Evolutionary conservation across 2,329 filamentous ascomycete species (phyloP).

Genomic region (Penicillium thymicola): DNA sequence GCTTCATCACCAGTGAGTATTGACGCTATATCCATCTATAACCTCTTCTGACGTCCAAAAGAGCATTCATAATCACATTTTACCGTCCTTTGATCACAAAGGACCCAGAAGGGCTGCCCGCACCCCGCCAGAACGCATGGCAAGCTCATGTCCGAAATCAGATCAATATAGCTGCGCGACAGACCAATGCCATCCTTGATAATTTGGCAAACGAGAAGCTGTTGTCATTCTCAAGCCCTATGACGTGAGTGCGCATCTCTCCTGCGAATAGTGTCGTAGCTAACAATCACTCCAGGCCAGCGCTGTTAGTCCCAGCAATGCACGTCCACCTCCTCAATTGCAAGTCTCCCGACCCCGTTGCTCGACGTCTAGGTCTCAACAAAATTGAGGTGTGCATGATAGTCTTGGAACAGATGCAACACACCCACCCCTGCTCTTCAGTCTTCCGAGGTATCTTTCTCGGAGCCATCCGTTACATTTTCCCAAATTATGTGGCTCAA

Average conservation of each 20-base stretch:
- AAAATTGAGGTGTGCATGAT: conserved; percentile 34
- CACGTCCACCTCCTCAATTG: conserved; percentile 21
- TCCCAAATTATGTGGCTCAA: conserved; percentile 14
- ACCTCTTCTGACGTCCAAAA: too few relatives aligned
- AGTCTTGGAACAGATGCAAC: conserved; percentile 31
- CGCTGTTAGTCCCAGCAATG: conserved; percentile 33
- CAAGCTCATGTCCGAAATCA: background rate
- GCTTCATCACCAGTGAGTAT: too few relatives aligned
- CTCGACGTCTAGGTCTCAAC: conserved; percentile 26
- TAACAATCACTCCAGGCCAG: conserved; percentile 15
- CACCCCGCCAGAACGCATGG: too few relatives aligned
- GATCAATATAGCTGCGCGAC: conserved; percentile 21
- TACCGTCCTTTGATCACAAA: too few relatives aligned
- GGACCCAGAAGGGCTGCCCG: too few relatives aligned
- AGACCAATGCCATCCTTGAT: conserved; percentile 29
- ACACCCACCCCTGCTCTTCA: conserved; percentile 29
- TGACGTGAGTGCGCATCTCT: conserved; percentile 22
- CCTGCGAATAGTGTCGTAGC: background rate
- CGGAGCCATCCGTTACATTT: conserved; percentile 25
- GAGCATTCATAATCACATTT: too few relatives aligned
- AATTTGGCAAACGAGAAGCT: conserved; percentile 24
- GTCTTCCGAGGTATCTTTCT: conserved; percentile 28
- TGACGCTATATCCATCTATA: too few relatives aligned
- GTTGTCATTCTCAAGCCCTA: conserved; percentile 22
- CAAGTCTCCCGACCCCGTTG: too few relatives aligned